phyloP scores from a whole-genome alignment of 257 asterid genomes.

The Gardenia jasminoides region DNA sequence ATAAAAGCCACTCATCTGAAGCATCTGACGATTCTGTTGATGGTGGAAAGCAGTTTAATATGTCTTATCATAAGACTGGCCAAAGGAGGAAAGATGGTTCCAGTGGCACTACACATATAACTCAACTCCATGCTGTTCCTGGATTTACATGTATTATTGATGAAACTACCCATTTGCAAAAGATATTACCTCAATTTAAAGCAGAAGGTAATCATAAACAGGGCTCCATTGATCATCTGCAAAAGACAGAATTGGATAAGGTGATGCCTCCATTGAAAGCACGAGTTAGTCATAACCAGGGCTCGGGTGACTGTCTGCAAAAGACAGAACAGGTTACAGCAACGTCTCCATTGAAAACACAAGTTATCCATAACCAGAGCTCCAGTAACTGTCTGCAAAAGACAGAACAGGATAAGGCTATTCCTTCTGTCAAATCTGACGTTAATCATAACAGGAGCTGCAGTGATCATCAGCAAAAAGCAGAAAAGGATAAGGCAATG shows the following conservation, averaged over 20 bases:
- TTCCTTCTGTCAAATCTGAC: conserved; percentile 44
- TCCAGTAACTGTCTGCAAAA: conserved; percentile 24
- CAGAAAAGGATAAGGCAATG: conserved; percentile 31
- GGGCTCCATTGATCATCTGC: conserved; percentile 27
- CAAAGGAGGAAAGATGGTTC: conserved; percentile 41
- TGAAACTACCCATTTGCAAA: conserved; percentile 38
- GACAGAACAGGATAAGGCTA: conserved; percentile 35
- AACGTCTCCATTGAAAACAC: conserved; percentile 43
- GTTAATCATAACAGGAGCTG: conserved; percentile 41
- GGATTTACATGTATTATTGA: conserved; percentile 67
- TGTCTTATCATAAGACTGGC: conserved; percentile 70
- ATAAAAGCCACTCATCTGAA: conserved; percentile 10
- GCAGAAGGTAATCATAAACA: conserved; percentile 44
- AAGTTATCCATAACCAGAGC: conserved; percentile 19
- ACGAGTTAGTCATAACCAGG: conserved; percentile 44
- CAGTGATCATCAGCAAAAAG: conserved; percentile 29
- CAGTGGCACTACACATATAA: conserved; percentile 55
- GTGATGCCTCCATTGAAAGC: conserved; percentile 40
- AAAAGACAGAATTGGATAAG: conserved; percentile 33
- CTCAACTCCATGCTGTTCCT: conserved; percentile 74
- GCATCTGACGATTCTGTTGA: conserved; percentile 46
- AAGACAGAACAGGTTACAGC: conserved; percentile 34
- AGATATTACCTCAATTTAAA: conserved; percentile 41
- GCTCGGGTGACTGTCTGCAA: conserved; percentile 44
- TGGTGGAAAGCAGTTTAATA: conserved; percentile 53